Evolutionary conservation across 1,284 basidiomycete genomes (phyloP), one percentile per base, ranked within the genome.

Genomic region (Heliocybe sulcata): DNA sequence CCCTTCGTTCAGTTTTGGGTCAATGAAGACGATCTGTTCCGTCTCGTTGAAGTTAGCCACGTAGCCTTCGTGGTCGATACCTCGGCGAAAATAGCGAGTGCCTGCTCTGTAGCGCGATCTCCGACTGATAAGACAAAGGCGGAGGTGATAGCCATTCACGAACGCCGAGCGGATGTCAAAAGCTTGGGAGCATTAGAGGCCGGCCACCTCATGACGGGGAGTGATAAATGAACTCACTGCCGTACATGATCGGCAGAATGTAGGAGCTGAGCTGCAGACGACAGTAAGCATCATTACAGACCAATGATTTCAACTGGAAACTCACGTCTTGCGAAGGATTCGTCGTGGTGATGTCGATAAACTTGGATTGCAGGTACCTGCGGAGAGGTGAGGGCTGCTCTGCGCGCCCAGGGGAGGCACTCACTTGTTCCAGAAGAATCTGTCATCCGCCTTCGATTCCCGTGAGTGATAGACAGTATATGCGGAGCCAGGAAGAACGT

Each of bases 391-490:
- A 58, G 27, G 55, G 38, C 29, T 12, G 38, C 53, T 45, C 57
- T 54, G 42, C 35, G 42, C 12, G 3, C 9, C 9, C 20, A 53
- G 10, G 25, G 58, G 54, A 54, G 67, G 61, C 33, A 78, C 72
- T 60, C 73, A 92, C 81, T 86, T 90, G 72, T 99, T 99, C 96
- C 96, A 99, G 74, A 98, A 99, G 76, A 99, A 99, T 60, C 96
- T 82, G 65, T 97, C 93, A 64, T 99, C 96, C 29, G 89, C 88
- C 82, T 94, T 64, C 47, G 54, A n/a, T 42, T n/a, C 16, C 35
- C 55, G 25, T 45, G 19, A 42, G 50, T 10, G 53, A 25, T 20
- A 35, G 8, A 62, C 60, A 51, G 20, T 11, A 27, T 1, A 10
- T 22, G 6, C 12, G 14, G 48, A 8, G 1, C 22, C 49, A 45